Evolutionary conservation across 208 protist genomes (phyloP), one percentile per base, ranked within the genome.

Genomic region (Tritrichomonas musculus): DNA sequence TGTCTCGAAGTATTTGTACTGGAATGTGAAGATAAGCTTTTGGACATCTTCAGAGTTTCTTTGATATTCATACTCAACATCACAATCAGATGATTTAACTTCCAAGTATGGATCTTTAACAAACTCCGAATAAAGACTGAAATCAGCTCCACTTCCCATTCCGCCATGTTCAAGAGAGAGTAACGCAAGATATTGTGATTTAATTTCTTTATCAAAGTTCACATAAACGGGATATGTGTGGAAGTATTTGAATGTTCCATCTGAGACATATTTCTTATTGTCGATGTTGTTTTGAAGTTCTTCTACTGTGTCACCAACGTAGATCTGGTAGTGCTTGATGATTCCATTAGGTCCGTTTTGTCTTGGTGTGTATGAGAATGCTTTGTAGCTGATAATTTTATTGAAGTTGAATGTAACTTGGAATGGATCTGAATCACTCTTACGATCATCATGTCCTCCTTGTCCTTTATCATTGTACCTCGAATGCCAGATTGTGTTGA

Each of bases 341-440:
- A 75, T 75, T 0, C 69, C 69, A 36, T 75, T 75, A 4, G 33
- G 33, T 17, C n/a, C 69, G 41, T 14, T n/a, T 75, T 75, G 69
- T 75, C 69, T 75, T 75, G 69, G 69, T 75, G 69, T 75, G 69
- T 75, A 75, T 44, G 69, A 75, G 69, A 75, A 75, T 25, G 69
- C 69, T 13, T 11, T 36, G 17, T 44, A 44, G 11, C 11, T 4
- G 1, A 5, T 0, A 4, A 75, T 17, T 13, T 33, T 4, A 36
- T 36, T 36, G 8, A 75, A 5, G 41, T 75, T 36, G 33, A 75
- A 44, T 13, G 14, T n/a, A 17, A 75, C 20, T 41, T n/a, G 14
- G 69, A 75, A 75, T 75, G 69, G 69, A 75, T 75, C 69, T 13
- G 14, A 25, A 8, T 75, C 44, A 2, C 33, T 75, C 3, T 1